phyloP scores from a whole-genome alignment of 768 basidiomycete species.

The Auriscalpium microsporum region DNA sequence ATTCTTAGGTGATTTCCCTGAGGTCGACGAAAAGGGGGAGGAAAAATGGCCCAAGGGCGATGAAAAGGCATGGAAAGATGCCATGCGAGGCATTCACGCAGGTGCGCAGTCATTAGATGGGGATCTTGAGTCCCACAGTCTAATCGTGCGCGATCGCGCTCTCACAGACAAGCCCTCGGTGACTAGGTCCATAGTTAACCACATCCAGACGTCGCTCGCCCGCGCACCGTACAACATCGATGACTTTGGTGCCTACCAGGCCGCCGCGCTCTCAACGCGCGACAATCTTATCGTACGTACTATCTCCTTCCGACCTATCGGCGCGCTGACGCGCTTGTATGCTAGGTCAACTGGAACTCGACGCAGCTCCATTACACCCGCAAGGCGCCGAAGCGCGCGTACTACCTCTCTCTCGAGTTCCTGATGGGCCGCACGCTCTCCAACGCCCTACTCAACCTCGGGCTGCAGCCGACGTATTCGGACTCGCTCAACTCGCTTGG shows the following conservation, averaged over 20 bases:
- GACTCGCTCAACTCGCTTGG: constrained; percentile 70
- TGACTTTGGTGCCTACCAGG: constrained; percentile 84
- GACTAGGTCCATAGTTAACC: constrained; percentile 69
- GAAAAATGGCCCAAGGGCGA: constrained; percentile 84
- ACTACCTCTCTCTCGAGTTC: constrained; percentile 95
- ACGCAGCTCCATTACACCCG: constrained; percentile 72
- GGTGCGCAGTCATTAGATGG: constrained; percentile 30
- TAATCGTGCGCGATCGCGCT: not conserved
- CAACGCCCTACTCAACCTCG: constrained; percentile 81
- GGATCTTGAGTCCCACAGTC: not conserved
- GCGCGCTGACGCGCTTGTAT: not conserved
- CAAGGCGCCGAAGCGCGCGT: constrained; percentile 81
- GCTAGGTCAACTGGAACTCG: constrained; percentile 75
- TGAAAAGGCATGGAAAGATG: constrained; percentile 63
- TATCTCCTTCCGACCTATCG: not conserved
- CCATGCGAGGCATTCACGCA: constrained; percentile 46
- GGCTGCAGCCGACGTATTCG: constrained; percentile 67
- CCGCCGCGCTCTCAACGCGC: constrained; percentile 77
- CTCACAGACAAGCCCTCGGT: constrained; percentile 48
- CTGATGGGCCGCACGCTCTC: constrained; percentile 77
- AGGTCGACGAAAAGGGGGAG: constrained; percentile 65
- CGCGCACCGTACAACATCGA: constrained; percentile 88
- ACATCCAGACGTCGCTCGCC: constrained; percentile 84
- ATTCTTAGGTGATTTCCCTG: constrained; percentile 64
- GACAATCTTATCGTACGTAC: constrained; percentile 73